Conservation (phyloP, 306 rosid species). For the Betula pendula region DNA sequence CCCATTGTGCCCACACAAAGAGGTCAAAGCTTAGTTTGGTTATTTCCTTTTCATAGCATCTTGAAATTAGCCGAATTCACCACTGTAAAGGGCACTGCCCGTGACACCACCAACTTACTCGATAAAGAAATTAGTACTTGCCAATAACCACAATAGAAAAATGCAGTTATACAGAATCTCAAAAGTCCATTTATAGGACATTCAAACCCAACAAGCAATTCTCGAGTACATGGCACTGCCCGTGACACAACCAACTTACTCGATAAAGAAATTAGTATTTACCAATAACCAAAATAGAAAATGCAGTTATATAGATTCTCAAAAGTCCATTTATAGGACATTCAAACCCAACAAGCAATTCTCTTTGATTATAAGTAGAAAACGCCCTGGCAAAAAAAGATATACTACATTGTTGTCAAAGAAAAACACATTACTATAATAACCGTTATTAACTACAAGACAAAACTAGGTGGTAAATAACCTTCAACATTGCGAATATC, state of each 20-base stretch:
- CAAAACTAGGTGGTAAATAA: not conserved
- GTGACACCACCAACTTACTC: not conserved
- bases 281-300: not conserved
- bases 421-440: not conserved
- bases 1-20: not conserved
- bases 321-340: not conserved
- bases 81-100: not conserved
- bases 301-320: not conserved
- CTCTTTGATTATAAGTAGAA: constrained; percentile 1
- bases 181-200: not conserved
- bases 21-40: not conserved
- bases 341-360: constrained; percentile 9
- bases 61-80: not conserved
- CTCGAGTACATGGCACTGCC: not conserved
- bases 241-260: not conserved
- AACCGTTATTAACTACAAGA: not conserved
- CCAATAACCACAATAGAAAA: not conserved
- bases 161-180: not conserved
- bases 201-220: constrained; percentile 9
- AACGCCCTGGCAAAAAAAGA: not conserved
- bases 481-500: not conserved
- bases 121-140: not conserved
- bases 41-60: constrained; percentile 8
- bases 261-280: not conserved
- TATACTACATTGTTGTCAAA: not conserved